Conservation (phyloP, 331 rosid species). For the Pyracantha coccinea region DNA sequence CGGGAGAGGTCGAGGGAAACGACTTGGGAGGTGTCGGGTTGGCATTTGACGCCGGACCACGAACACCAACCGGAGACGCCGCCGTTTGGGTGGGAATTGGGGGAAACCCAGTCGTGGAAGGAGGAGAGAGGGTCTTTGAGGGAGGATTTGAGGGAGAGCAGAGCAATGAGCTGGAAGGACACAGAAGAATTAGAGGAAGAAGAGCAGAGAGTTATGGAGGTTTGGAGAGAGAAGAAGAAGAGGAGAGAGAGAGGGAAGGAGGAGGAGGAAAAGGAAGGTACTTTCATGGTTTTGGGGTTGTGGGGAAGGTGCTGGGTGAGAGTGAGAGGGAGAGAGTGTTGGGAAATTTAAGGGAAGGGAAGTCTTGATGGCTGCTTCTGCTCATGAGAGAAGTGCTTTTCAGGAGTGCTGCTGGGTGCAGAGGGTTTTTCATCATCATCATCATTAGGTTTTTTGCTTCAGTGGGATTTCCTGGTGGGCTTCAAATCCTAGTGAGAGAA, state of each 20-base stretch:
- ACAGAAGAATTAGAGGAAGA: slow-evolving; percentile 21
- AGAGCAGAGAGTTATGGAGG: slow-evolving; percentile 20
- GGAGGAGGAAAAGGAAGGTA: slow-evolving; percentile 14
- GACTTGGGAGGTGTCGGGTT: slow-evolving; percentile 42
- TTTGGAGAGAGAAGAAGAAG: slow-evolving; percentile 30
- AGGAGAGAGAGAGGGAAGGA: slow-evolving; percentile 22
- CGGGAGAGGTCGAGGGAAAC: slow-evolving; percentile 60
- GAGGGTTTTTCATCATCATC: slow-evolving; percentile 65
- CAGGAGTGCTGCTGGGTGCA: slow-evolving; percentile 84
- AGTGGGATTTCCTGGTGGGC: slow-evolving; percentile 81
- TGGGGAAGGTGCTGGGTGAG: slow-evolving; percentile 7
- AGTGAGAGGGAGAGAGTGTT: slow-evolving; percentile 17
- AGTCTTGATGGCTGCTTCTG: slow-evolving; percentile 46
- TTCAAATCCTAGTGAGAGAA: slow-evolving; percentile 11
- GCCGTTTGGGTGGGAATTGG: slow-evolving; percentile 25
- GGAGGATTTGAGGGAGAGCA: slow-evolving; percentile 58
- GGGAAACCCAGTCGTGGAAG: slow-evolving; percentile 67
- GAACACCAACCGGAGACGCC: slow-evolving; percentile 61
- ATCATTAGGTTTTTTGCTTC: slow-evolving; percentile 31
- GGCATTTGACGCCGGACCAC: slow-evolving; percentile 85
- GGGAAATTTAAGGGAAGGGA: slow-evolving; percentile 62
- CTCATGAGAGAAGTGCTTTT: slow-evolving; percentile 45
- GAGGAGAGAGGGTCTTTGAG: slow-evolving; percentile 55
- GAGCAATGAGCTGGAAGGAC: slow-evolving; percentile 52
- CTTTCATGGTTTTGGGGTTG: neutral